phyloP scores from a whole-genome alignment of 2,329 filamentous ascomycete genomes.

The Triangularia verruculosa region DNA sequence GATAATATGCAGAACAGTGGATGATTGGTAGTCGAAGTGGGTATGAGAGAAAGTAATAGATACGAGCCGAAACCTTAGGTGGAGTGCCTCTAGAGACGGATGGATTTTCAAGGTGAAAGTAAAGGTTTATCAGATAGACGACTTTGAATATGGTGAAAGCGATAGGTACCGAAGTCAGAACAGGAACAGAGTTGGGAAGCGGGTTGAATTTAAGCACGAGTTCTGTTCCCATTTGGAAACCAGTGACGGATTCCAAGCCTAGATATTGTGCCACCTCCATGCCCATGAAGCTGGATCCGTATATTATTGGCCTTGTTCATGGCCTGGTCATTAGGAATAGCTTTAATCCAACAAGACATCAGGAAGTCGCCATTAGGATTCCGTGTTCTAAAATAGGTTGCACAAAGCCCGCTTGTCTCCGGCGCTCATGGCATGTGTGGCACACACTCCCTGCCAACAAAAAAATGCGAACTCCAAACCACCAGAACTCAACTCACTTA shows the following conservation, averaged over 20 bases:
- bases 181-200: background rate
- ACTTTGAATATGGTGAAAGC: background rate
- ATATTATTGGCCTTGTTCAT: background rate
- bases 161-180: background rate
- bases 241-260: no score
- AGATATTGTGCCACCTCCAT: background rate
- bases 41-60: background rate
- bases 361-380: background rate
- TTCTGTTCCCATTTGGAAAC: no score
- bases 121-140: background rate
- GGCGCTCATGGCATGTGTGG: background rate
- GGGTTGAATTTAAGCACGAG: background rate
- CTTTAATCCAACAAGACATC: background rate
- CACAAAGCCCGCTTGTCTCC: background rate
- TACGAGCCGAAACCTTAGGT: background rate
- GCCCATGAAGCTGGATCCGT: background rate
- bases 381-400: background rate
- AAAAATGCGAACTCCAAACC: no score
- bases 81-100: background rate
- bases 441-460: background rate
- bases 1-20: background rate
- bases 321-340: background rate
- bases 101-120: background rate
- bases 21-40: background rate
- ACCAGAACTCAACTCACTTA: no score